phyloP scores from a whole-genome alignment of 169 alveolate species.

The Eimeria acervulina region DNA sequence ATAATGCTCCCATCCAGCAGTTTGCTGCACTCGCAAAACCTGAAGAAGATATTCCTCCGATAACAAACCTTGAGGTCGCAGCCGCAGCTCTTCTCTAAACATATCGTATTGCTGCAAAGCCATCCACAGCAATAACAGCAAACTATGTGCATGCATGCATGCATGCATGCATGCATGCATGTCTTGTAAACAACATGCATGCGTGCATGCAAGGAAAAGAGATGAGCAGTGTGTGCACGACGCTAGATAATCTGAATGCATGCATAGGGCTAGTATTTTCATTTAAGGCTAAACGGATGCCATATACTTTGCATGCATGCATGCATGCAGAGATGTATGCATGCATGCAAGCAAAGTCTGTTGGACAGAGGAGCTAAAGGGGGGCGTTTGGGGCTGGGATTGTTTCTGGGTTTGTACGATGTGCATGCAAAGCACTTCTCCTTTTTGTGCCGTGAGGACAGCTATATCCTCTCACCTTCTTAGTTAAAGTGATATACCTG shows the following conservation, averaged over 20 bases:
- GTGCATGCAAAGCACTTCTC: too few species aligned
- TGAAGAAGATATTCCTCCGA: constrained; percentile 36
- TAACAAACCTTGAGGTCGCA: constrained; percentile 8
- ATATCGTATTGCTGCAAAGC: constrained; percentile 70
- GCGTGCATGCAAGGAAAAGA: too few species aligned
- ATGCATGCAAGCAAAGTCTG: neutral
- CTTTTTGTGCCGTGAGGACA: too few species aligned
- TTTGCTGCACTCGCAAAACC: constrained; percentile 73
- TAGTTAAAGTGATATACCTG: constrained; percentile 34
- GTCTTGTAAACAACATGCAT: neutral
- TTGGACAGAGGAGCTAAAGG: too few species aligned
- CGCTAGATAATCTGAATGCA: too few species aligned
- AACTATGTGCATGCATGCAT: neutral
- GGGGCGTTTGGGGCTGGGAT: neutral
- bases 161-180: neutral
- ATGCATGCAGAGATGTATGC: too few species aligned
- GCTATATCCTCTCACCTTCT: neutral
- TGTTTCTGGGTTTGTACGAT: too few species aligned
- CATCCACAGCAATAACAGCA: neutral
- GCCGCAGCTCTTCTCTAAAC: constrained; percentile 56
- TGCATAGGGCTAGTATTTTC: too few species aligned
- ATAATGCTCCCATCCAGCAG: constrained; percentile 80
- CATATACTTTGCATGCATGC: too few species aligned
- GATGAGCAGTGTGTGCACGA: too few species aligned
- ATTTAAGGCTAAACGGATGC: too few species aligned